Base-by-base conservation (phyloP, 768 basidiomycete species). In the Tulasnella calospora region DNA sequence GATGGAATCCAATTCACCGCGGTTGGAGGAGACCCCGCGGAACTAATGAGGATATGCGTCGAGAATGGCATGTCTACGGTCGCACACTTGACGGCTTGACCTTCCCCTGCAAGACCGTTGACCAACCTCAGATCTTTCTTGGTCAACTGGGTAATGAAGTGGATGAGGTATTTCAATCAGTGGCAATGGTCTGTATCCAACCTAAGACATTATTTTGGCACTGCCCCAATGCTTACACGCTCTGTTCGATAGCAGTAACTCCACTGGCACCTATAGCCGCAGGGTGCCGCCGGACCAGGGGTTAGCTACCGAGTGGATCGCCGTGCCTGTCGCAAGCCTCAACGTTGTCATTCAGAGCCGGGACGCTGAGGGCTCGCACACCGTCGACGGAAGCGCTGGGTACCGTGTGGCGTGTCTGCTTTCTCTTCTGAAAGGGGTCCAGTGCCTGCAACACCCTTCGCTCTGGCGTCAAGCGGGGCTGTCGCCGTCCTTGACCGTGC, bases 31-130 rank as follows among this genome's bases (percentile, higher is more conserved):
- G 98, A 99, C 84, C 97, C 97, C 13, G 96, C 98, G 1, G 97
- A 99, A 84, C 86, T 99, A 57, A 96, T 99, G 96, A 89, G 94
- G 74, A 95, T 99, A 80, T 99, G 96, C 83, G 92, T 99, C 44
- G 97, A 98, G 85, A 98, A 99, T 84, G 98, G 98, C 80, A 98
- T 92, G 78, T 99, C 98, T 83, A 98, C 97, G 0, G 92, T 99
- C 47, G 90, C 95, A 0, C 99, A 99, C 85, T 85, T 98, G 80
- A 98, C 95, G 89, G 95, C 94, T 79, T 55, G 40, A 9, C 55
- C 30, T 40, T 40, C 10, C 3, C 38, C 38, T 40, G 38, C 38
- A n/a, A n/a, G n/a, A n/a, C n/a, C n/a, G n/a, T n/a, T n/a, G n/a
- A n/a, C n/a, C n/a, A n/a, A n/a, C n/a, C n/a, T n/a, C n/a, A n/a